Evolutionary conservation across 2,329 filamentous ascomycete genomes (phyloP).

Genomic region (Aspergillus vadensis): DNA sequence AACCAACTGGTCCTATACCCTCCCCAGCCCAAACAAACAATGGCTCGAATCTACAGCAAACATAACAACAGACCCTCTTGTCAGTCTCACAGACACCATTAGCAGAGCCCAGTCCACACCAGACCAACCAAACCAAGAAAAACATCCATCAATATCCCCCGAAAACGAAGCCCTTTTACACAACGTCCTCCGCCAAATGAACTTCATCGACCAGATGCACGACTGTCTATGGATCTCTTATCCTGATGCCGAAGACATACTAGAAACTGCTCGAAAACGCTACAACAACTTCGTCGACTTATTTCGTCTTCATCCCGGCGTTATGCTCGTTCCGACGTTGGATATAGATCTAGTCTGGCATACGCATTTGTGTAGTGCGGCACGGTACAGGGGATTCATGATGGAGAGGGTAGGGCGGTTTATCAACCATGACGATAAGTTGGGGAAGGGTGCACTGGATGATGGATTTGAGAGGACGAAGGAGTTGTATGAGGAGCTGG

Average conservation of each 20-base stretch:
- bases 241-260: slow-evolving; percentile 63
- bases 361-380: slow-evolving; percentile 32
- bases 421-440: slow-evolving; percentile 78
- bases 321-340: slow-evolving; percentile 36
- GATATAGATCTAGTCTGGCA: slow-evolving; percentile 42
- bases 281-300: slow-evolving; percentile 49
- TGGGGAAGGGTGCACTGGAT: slow-evolving; percentile 64
- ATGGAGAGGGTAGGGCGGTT: slow-evolving; percentile 50
- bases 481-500: slow-evolving; percentile 10
- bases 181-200: slow-evolving; percentile 45
- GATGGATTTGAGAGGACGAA: slow-evolving; percentile 55
- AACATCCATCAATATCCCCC: not conserved
- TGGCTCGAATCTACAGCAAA: slow-evolving; percentile 2
- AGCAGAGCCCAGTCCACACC: not conserved
- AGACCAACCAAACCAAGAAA: not conserved
- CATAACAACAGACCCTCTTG: slow-evolving; percentile 10
- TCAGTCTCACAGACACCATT: not conserved
- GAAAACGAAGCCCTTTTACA: slow-evolving; percentile 31
- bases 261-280: slow-evolving; percentile 60
- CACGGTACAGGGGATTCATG: slow-evolving; percentile 44
- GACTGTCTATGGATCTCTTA: slow-evolving; percentile 78
- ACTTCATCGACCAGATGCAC: slow-evolving; percentile 64
- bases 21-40: not conserved
- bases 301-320: slow-evolving; percentile 37
- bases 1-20: slow-evolving; percentile 13